Evolutionary conservation across 176 grass and related monocot species (phyloP).

Genomic region (Rhynchospora breviuscula): DNA sequence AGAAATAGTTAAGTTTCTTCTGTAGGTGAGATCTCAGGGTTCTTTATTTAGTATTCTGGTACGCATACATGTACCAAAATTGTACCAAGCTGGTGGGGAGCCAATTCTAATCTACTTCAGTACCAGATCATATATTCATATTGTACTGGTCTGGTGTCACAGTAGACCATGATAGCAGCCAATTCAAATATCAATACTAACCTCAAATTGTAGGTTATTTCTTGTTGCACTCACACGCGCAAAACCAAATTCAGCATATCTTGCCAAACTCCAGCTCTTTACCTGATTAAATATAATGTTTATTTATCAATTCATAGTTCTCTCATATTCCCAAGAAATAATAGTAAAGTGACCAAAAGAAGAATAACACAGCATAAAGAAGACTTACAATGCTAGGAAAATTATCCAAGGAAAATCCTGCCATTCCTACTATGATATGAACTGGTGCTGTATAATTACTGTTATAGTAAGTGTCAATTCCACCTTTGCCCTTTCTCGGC

Average conservation of each 20-base stretch:
- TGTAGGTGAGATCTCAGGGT: not conserved
- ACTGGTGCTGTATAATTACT: conserved; percentile 66
- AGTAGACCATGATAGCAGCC: not conserved
- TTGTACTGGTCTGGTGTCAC: not conserved
- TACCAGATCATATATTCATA: not conserved
- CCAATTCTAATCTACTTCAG: not conserved
- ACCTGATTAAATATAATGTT: conserved; percentile 23
- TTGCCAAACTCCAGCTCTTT: conserved; percentile 53
- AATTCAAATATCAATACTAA: conserved; percentile 17
- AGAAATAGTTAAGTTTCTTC: not conserved
- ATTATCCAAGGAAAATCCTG: conserved; percentile 53
- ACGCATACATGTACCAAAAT: not conserved
- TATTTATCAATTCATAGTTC: not conserved
- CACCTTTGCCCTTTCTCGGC: conserved; percentile 50
- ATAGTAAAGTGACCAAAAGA: not conserved
- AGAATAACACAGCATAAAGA: conserved; percentile 24
- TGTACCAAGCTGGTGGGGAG: not conserved
- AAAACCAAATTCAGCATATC: conserved; percentile 64
- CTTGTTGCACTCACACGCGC: conserved; percentile 47
- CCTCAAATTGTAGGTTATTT: conserved; percentile 50
- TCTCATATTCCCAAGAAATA: conserved; percentile 10
- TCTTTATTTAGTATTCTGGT: not conserved
- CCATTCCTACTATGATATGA: conserved; percentile 65
- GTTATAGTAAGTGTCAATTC: conserved; percentile 70
- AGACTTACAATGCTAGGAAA: conserved; percentile 42